Evolutionary conservation across 202 grass and related monocot species (phyloP), one percentile per base, ranked within the genome.

Genomic region (Cymbopogon flexuosus): DNA sequence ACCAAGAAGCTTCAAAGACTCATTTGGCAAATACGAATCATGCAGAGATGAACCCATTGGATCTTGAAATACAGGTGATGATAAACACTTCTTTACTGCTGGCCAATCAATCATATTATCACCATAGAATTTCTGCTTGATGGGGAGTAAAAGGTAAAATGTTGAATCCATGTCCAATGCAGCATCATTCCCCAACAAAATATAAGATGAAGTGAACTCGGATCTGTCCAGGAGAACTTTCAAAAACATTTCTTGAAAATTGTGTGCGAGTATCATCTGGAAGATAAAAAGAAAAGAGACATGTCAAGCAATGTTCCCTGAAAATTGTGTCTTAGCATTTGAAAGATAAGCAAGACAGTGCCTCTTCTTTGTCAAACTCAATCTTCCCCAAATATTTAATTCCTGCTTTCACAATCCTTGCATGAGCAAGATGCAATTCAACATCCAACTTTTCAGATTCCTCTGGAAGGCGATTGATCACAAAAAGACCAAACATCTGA

Each of bases 231-330:
- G 59, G 62, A 97, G 87, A 75, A 94, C 51, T 66, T 92, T 97
- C 79, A 97, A 86, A 87, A 72, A 97, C 89, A 94, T 92, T 87
- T 94, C 94, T 88, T 97, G 94, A 72, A 97, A 97, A 81, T 89
- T 81, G 73, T 83, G 84, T 75, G 89, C 91, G 10, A 94, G 84
- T 58, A 85, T 85, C 62, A 92, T 92, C 94, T 97, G 78, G 36
- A 56, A 82, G 81, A 57, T 72, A 84, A 46, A 46, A 80, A 80
- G 10, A 76, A 47, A 47, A 62, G 49, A 23, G 27, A 62, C 30
- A 63, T 56, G 30, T 89, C 67, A 85, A 35, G 70, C 10, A 65
- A 68, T 24, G 12, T 70, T 30, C 60, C 79, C 81, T 21, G 27
- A 77, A 62, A 36, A 42, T 66, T 42, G 61, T 31, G 42, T 82